A percentile compares a stretch with the other conserved stretches of the same genome.
phyloP scores from a whole-genome alignment of 2,329 filamentous ascomycete genomes.

The Fusarium incarnatum region DNA sequence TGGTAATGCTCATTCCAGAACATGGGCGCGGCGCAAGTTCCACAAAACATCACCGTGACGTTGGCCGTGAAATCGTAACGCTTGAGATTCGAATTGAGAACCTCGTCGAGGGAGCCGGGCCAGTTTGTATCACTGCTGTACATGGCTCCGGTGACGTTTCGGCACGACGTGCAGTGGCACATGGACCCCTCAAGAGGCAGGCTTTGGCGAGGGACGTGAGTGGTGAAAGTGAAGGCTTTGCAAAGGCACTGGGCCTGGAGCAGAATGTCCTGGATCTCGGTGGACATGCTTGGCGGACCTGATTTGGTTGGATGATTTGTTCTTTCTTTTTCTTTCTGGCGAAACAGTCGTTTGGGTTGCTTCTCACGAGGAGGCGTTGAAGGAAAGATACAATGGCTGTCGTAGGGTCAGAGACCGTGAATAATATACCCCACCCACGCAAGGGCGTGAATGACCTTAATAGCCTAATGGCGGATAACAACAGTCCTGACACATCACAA shows the following conservation, averaged over 20 bases:
- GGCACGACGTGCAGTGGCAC: constrained; percentile 65
- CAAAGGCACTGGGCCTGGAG: constrained; percentile 58
- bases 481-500: neutral
- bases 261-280: neutral
- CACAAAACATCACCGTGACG: constrained; percentile 56
- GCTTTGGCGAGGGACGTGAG: constrained; percentile 47
- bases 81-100: constrained; percentile 46
- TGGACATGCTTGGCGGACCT: neutral
- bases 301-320: too few relatives aligned
- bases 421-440: constrained; percentile 13
- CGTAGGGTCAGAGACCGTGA: neutral
- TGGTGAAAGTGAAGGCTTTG: constrained; percentile 55
- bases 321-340: too few relatives aligned
- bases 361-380: neutral
- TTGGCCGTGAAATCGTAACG: constrained; percentile 53
- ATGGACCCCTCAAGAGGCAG: constrained; percentile 56
- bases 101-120: constrained; percentile 32
- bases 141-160: constrained; percentile 59
- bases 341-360: neutral
- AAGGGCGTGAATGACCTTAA: constrained; percentile 20
- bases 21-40: constrained; percentile 57
- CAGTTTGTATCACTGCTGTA: constrained; percentile 44
- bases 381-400: too few relatives aligned
- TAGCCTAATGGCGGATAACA: too few relatives aligned
- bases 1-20: constrained; percentile 52